Conservation (phyloP, 148 eudicot genomes). For the Cornus florida region DNA sequence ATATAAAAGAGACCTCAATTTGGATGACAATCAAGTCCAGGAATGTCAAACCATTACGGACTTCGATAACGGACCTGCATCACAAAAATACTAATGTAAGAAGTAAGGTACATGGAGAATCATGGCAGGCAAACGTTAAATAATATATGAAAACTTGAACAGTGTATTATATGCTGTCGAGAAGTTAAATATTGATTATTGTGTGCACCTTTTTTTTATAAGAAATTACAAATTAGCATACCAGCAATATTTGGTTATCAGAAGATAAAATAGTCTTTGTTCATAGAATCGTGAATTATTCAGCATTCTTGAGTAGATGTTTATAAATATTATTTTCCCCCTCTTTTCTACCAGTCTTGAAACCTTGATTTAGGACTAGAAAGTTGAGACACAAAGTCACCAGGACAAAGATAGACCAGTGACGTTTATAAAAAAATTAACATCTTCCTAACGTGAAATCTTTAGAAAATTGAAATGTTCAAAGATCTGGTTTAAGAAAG, state of each 20-base stretch:
- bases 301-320: not conserved
- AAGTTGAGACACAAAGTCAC: too few relatives aligned
- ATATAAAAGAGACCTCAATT: slow-evolving; percentile 66
- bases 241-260: not conserved
- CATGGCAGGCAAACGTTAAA: not conserved
- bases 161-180: not conserved
- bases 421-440: too few relatives aligned
- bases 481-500: not conserved
- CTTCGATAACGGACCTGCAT: slow-evolving; percentile 93
- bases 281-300: not conserved
- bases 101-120: not conserved
- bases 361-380: too few relatives aligned
- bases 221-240: too few relatives aligned
- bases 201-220: not conserved
- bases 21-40: slow-evolving; percentile 85
- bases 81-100: slow-evolving; percentile 3
- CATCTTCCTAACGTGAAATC: not conserved
- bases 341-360: too few relatives aligned
- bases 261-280: not conserved
- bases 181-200: not conserved
- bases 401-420: too few relatives aligned
- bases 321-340: too few relatives aligned
- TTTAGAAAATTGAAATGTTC: not conserved
- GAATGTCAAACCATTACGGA: slow-evolving; percentile 87
- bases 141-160: not conserved